Base-by-base conservation (phyloP, 768 basidiomycete species). In the Collybia sp. region DNA sequence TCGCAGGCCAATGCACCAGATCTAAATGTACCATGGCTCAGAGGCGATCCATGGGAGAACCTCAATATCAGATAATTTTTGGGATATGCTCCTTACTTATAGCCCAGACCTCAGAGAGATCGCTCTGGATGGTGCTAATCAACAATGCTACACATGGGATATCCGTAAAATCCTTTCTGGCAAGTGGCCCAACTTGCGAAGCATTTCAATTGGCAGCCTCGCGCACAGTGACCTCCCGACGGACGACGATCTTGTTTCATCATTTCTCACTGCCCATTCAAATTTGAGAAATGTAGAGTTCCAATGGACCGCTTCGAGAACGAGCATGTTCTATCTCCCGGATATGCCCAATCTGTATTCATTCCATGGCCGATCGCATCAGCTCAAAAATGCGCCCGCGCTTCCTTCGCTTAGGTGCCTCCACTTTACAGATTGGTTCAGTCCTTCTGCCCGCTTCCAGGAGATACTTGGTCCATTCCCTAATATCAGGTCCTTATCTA, bases 51-150 rank as follows among this genome's bases (percentile, higher is more conserved):
- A 25, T 4, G 25, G 25, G 25, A 25, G 4, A 4, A 25, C 25
- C 25, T 8, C 25, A 25, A 25, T 25, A 25, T 25, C 25, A 4
- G 25, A 25, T 25, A 25, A 50, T 25, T 39, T 54, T 11, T 57
- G 56, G 55, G 47, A 53, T 4, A 55, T 57, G 53, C 53, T 57
- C 4, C 42, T 57, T 15, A 31, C 43, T 17, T 39, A 53, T 11
- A 41, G 47, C 43, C 50, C 48, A 31, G 46, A 51, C 31, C 30
- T 57, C 11, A 40, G 31, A 12, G 46, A 54, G 30, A 39, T 57
- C 20, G 53, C 47, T 4, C 40, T 57, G 2, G 56, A 57, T 13
- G 56, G 56, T 1, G 53, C 53, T 12, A 54, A 51, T 36, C 34
- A 47, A n/a, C 39, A 46, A 10, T 43, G 20, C 12, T 41, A 53